Percentiles rank a stretch among this genome's conserved stretches.
Evolutionary conservation across 208 protist species (phyloP).

Genomic region (Willaertia magna): DNA sequence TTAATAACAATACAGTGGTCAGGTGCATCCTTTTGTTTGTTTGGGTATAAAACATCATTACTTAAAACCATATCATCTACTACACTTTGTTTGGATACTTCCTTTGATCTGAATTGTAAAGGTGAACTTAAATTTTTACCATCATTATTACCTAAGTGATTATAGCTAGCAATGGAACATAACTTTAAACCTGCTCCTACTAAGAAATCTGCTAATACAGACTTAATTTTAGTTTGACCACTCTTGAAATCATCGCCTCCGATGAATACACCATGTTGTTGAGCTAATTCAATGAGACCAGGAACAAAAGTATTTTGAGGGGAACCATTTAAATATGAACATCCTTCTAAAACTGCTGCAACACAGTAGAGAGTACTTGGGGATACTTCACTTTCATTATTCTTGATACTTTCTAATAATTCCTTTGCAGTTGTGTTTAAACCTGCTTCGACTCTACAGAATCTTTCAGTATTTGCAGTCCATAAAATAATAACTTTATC

Average conservation of each 20-base stretch:
- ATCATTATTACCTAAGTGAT: slow-evolving; percentile 99
- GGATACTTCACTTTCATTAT: slow-evolving; percentile 70
- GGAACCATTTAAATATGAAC: slow-evolving; percentile 94
- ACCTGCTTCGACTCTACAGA: slow-evolving; percentile 65
- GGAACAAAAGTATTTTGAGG: slow-evolving; percentile 97
- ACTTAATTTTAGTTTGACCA: slow-evolving; percentile 99
- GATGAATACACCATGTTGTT: slow-evolving; percentile 68
- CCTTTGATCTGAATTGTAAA: slow-evolving; percentile 93
- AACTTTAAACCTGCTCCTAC: slow-evolving; percentile 83
- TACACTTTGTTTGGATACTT: slow-evolving; percentile 96
- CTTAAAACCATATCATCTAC: slow-evolving; percentile 96
- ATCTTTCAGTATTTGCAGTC: slow-evolving; percentile 97
- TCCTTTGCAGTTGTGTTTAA: slow-evolving; percentile 91
- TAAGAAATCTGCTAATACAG: slow-evolving; percentile 93
- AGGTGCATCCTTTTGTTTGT: slow-evolving; percentile 65
- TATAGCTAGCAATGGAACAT: slow-evolving; percentile 74
- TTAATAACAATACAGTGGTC: slow-evolving; percentile 98
- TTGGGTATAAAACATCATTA: slow-evolving; percentile 85
- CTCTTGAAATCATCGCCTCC: slow-evolving; percentile 98
- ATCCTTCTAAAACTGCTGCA: slow-evolving; percentile 87
- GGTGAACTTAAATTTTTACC: slow-evolving; percentile 89
- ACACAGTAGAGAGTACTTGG: slow-evolving; percentile 89
- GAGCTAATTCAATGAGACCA: slow-evolving; percentile 80
- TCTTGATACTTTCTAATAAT: slow-evolving; percentile 69
- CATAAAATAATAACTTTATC: slow-evolving; percentile 95